Conservation (phyloP, 352 stramenopile genomes). For the Phytophthora hibernalis region DNA sequence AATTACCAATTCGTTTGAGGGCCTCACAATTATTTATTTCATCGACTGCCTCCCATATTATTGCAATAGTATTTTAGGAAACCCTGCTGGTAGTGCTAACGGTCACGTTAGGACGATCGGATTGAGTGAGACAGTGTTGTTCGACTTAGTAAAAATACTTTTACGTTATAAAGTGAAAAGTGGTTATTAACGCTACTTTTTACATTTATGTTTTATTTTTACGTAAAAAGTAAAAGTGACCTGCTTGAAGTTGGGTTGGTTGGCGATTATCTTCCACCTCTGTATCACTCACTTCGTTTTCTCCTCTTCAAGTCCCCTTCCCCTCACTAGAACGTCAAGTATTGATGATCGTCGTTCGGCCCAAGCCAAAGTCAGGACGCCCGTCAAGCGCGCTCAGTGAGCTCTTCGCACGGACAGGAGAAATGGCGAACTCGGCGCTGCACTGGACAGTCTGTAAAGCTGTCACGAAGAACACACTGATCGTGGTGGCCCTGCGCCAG, state of each 20-base stretch:
- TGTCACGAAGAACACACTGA: too few relatives aligned
- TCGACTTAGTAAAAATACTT: background rate
- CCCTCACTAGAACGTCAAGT: background rate
- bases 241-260: background rate
- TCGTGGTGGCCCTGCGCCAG: too few relatives aligned
- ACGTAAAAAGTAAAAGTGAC: background rate
- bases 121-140: too few relatives aligned
- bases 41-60: too few relatives aligned
- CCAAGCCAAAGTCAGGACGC: background rate
- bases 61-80: too few relatives aligned
- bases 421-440: background rate
- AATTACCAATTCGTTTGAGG: too few relatives aligned
- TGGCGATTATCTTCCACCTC: background rate
- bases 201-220: background rate
- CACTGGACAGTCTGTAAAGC: too few relatives aligned
- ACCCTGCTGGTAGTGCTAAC: too few relatives aligned
- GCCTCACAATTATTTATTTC: too few relatives aligned
- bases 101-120: too few relatives aligned
- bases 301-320: background rate
- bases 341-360: background rate
- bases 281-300: background rate
- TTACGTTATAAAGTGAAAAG: background rate
- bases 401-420: background rate
- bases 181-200: background rate
- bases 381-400: background rate